Conservation (phyloP, 352 stramenopile genomes). For the Phytophthora sojae region DNA sequence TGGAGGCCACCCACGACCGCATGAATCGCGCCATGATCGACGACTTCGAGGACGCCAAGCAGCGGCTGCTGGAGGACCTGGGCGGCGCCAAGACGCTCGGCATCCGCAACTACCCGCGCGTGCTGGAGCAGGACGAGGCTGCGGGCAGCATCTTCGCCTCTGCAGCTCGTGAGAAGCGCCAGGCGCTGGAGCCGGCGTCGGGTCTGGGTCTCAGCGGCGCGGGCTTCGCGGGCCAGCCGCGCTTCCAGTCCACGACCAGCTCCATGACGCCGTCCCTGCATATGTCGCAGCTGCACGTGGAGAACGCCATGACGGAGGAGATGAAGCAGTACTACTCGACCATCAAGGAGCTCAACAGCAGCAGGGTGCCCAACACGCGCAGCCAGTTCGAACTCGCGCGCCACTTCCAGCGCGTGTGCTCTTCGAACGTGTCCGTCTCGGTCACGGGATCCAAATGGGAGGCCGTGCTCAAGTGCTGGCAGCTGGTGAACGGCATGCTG, state of each 20-base stretch:
- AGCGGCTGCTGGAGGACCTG: slow-evolving; percentile 77
- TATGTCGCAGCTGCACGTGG: slow-evolving; percentile 69
- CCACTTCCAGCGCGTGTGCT: slow-evolving; percentile 62
- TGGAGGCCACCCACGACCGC: slow-evolving; percentile 81
- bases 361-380: slow-evolving; percentile 71
- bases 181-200: slow-evolving; percentile 28
- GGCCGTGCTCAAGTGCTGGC: slow-evolving; percentile 83
- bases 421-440: slow-evolving; percentile 62
- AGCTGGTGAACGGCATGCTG: slow-evolving; percentile 76
- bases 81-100: slow-evolving; percentile 72
- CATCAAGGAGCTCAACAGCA: slow-evolving; percentile 75
- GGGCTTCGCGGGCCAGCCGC: slow-evolving; percentile 58
- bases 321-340: slow-evolving; percentile 86
- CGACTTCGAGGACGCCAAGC: slow-evolving; percentile 83
- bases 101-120: slow-evolving; percentile 76
- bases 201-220: slow-evolving; percentile 60
- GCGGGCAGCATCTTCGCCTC: slow-evolving; percentile 58
- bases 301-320: slow-evolving; percentile 81
- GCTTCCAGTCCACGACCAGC: slow-evolving; percentile 52
- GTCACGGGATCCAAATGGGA: slow-evolving; percentile 78
- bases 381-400: slow-evolving; percentile 76
- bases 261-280: slow-evolving; percentile 52
- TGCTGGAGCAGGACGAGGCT: slow-evolving; percentile 50
- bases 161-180: slow-evolving; percentile 44
- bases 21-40: slow-evolving; percentile 91